Base-by-base conservation (phyloP, 2,329 filamentous ascomycete species). In the Aspergillus quadricinctus region DNA sequence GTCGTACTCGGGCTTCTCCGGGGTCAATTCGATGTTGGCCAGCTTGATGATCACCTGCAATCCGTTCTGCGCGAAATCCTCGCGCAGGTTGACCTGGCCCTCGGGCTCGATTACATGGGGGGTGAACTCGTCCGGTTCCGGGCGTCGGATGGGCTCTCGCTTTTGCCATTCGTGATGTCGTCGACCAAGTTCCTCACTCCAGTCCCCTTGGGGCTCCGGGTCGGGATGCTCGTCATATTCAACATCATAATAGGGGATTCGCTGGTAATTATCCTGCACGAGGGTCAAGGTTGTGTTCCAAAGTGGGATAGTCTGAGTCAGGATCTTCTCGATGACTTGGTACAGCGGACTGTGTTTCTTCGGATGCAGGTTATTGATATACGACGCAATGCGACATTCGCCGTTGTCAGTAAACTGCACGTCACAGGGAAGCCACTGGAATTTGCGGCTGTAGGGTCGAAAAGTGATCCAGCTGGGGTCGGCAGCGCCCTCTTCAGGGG, bases 1-100 rank as follows among this genome's bases (percentile, higher is more conserved):
- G 0, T 70, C 69, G 58, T 86, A 88, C 0, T 70, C 65, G 0
- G 85, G 81, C 9, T 82, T 81, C 28, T 83, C 80, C 0, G 85
- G 85, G 0, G 80, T 83, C 0, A 88, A 74, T 48, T 86, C 77
- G 54, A 88, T 84, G 48, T 78, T 82, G 0, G 83, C 81, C 62
- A 88, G 76, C 65, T 88, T 88, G 52, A 88, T 80, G 31, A 88
- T 87, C 31, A 71, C 56, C 37, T 71, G 67, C 9, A 71, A 51
- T 0, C 79, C 78, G 3, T 64, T 61, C 1, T 74, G 59, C 11
- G 60, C 48, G 55, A 73, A 78, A 9, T 68, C 43, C 10, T 64
- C 51, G 14, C 57, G 59, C 6, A 72, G 56, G 19, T 66, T 50
- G 5, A 69, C 19, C 1, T 46, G n/a, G 4, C 14, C 14, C 21